Base-by-base conservation (phyloP, 23 red algal genomes). In the Cyanidioschyzon merolae region DNA sequence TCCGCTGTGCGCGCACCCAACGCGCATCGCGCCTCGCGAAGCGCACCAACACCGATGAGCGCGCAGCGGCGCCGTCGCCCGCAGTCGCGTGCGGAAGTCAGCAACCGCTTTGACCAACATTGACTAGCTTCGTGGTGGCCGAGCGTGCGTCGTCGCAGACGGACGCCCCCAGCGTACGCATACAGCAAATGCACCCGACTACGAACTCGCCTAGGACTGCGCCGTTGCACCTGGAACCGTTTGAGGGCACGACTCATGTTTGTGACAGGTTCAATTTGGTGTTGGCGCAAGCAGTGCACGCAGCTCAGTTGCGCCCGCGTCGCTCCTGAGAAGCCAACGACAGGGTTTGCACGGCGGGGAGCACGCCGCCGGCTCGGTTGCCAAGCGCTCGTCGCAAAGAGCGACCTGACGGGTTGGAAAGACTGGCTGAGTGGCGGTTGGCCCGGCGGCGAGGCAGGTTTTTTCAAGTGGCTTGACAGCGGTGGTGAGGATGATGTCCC, bases 381-480 rank as follows among this genome's bases (percentile, higher is more conserved):
- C 29, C 32, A 25, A 71, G 21, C n/a, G 63, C 63, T 35, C 7
- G n/a, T 35, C 12, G 63, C 63, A 15, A 71, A 71, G 63, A 27
- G 16, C 63, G 63, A 25, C 63, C 21, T 71, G 21, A 25, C 63
- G 2, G 63, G 63, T 35, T 71, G 63, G 63, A 71, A 71, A 35
- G 32, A 71, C 32, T 32, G 21, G 63, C 32, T 25, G 16, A 32
- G 63, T 27, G 63, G 63, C 29, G 63, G 63, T 27, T 71, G 63
- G 63, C 63, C 63, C 3, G 63, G 63, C 29, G 63, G 63, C 32
- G 63, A 71, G 63, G 63, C 21, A 27, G 63, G n/a, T 25, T 35
- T 71, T 25, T 71, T 71, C 63, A 71, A 71, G 32, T 71, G 63
- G 63, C 63, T 71, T 7, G 63, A 71, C n/a, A 71, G 63, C 29